Conservation (phyloP, 2,329 filamentous ascomycete species). For the Talaromyces sp. region DNA sequence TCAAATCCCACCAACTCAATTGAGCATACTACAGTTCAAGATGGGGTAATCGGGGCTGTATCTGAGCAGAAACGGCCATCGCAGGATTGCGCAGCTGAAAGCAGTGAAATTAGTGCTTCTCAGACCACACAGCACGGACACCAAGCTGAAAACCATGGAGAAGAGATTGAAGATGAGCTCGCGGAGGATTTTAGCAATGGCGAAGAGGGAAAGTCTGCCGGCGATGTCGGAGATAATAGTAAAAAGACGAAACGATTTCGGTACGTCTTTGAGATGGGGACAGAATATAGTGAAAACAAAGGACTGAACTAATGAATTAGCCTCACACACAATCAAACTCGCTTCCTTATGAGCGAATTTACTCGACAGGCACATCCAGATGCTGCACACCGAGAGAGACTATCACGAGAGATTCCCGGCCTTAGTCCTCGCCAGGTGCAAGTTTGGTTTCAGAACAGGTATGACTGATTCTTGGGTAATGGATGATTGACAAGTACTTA, state of each 20-base stretch:
- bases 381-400: conserved; percentile 77
- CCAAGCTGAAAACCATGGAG: background rate
- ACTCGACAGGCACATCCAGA: conserved; percentile 91
- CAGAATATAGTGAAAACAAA: background rate
- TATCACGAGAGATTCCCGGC: conserved; percentile 86
- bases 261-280: conserved; percentile 21
- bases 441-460: conserved; percentile 99
- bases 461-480: conserved; percentile 26
- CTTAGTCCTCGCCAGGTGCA: conserved; percentile 89
- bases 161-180: conserved; percentile 11
- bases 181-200: conserved; percentile 12
- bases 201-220: conserved; percentile 20
- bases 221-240: conserved; percentile 30
- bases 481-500: background rate
- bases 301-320: conserved; percentile 6
- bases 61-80: background rate
- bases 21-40: background rate
- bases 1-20: background rate
- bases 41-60: background rate
- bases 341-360: conserved; percentile 95
- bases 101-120: background rate
- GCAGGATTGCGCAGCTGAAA: background rate
- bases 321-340: conserved; percentile 93
- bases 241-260: conserved; percentile 43
- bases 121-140: background rate